Percentiles rank a stretch among this genome's conserved stretches.
These are phyloP conservation scores for Santalum album DNA, from an alignment of 164 flowering plant species.

Conservation along the genomic window DNA sequence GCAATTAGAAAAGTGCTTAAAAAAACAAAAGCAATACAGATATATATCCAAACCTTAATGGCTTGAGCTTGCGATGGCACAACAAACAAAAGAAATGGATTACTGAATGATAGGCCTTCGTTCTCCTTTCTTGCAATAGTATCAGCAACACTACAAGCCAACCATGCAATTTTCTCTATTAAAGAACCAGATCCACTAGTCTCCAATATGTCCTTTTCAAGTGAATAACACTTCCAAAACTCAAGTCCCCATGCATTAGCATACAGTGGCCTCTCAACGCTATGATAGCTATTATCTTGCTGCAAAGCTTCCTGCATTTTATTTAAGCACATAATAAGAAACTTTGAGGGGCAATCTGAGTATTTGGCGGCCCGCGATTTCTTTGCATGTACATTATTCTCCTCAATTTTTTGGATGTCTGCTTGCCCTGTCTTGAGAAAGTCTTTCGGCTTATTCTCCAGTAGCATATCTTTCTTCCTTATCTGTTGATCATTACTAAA, in stretches of 20 bases:
- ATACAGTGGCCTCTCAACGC: constrained; percentile 34
- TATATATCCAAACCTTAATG: constrained; percentile 36
- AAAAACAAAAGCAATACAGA: background rate
- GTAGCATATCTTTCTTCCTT: too few relatives aligned
- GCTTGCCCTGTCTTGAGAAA: too few relatives aligned
- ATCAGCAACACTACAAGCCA: constrained; percentile 71
- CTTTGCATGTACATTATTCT: too few relatives aligned
- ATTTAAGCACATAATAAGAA: constrained; percentile 62
- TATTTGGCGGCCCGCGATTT: constrained; percentile 11
- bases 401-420: too few relatives aligned
- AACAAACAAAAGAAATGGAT: constrained; percentile 67
- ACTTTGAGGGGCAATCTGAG: constrained; percentile 54
- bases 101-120: constrained; percentile 34
- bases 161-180: constrained; percentile 74
- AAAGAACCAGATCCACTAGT: constrained; percentile 42
- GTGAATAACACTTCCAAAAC: constrained; percentile 54
- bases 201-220: constrained; percentile 57
- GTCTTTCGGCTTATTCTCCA: too few relatives aligned
- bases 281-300: constrained; percentile 18
- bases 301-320: constrained; percentile 48
- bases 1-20: background rate
- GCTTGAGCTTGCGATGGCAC: constrained; percentile 71
- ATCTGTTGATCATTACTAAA: too few relatives aligned
- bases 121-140: constrained; percentile 54
- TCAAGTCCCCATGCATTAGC: constrained; percentile 68